Base-by-base conservation (phyloP, 2,329 filamentous ascomycete genomes). In the Aspergillus eucalypticola region DNA sequence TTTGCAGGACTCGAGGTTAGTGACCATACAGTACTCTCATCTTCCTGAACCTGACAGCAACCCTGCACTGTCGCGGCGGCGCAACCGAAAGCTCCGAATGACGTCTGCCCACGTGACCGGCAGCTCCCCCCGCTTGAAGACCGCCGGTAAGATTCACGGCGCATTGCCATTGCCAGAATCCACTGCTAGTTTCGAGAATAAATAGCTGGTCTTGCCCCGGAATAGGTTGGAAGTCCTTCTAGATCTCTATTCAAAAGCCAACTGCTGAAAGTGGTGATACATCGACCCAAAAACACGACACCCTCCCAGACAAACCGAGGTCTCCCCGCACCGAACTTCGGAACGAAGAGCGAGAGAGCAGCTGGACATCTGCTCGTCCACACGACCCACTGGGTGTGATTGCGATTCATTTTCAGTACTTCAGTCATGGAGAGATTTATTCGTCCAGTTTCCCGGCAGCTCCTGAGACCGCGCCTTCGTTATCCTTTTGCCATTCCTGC, bases 401-500 rank as follows among this genome's bases (percentile, higher is more conserved):
- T 58, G 61, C 25, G 25, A 27, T 27, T 27, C 4, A 25, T 13
- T 4, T 15, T n/a, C 23, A 48, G 13, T 50, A 11, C 15, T 7
- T 32, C 15, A 19, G 27, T 27, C 63, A 76, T 77, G 75, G 73
- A 77, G 54, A 69, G 67, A 56, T 54, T 77, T 35, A 59, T 74
- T 48, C 73, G 74, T 60, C 72, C 76, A 38, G 65, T 77, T 21
- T 66, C 73, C 23, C 71, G 71, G 39, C 75, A 76, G 62, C 67
- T 79, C 17, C 64, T 75, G 51, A 70, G 73, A 64, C 66, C 75
- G 44, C 68, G 68, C 48, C 64, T 70, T 38, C 69, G 71, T 64
- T 78, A 76, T 62, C 73, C 73, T 42, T 77, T 71, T 59, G 59
- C 69, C 11, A 67, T 77, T 57, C 76, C 75, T 52, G 61, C 69